These are phyloP conservation scores for Phytophthora syringae DNA, from an alignment of 352 stramenopile species.

Conservation along the genomic window DNA sequence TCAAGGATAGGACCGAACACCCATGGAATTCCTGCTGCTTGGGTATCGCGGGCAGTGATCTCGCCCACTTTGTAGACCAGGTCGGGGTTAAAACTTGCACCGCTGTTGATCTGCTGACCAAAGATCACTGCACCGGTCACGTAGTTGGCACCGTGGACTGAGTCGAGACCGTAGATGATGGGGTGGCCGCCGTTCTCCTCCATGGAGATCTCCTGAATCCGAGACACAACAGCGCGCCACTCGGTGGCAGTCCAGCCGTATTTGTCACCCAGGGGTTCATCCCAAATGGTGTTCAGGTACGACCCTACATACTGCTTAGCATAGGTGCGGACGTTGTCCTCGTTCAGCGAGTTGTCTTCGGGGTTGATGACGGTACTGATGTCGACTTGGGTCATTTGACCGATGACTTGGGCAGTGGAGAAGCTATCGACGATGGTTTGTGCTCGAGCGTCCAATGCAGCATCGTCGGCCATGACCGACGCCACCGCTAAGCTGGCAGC, in stretches of 20 bases:
- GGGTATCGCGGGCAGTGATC: slow-evolving; percentile 82
- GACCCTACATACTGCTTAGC: slow-evolving; percentile 82
- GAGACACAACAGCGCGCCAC: slow-evolving; percentile 62
- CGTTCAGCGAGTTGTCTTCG: slow-evolving; percentile 60
- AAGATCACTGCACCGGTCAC: slow-evolving; percentile 79
- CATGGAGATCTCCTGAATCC: slow-evolving; percentile 82
- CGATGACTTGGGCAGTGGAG: slow-evolving; percentile 52
- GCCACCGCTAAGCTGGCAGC: slow-evolving; percentile 8
- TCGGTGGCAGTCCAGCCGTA: slow-evolving; percentile 61
- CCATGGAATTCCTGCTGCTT: slow-evolving; percentile 86
- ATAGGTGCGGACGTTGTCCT: slow-evolving; percentile 56
- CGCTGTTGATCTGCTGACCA: slow-evolving; percentile 88
- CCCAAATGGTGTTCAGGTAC: slow-evolving; percentile 83
- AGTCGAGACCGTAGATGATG: slow-evolving; percentile 88
- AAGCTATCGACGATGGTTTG: slow-evolving; percentile 25
- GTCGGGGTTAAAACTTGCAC: slow-evolving; percentile 85
- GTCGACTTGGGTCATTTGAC: slow-evolving; percentile 92
- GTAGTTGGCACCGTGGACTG: slow-evolving; percentile 90
- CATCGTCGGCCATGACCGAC: slow-evolving; percentile 7
- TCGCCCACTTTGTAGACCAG: slow-evolving; percentile 65
- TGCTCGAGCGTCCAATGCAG: slow-evolving; percentile 12
- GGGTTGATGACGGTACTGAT: slow-evolving; percentile 70
- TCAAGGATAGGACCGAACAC: slow-evolving; percentile 90
- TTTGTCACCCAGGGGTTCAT: slow-evolving; percentile 46
- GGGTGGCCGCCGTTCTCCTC: slow-evolving; percentile 63